A percentile compares a stretch with the other conserved stretches of the same genome.
Conservation (phyloP, 805 yeast species). For the Yamadazyma philogaea region DNA sequence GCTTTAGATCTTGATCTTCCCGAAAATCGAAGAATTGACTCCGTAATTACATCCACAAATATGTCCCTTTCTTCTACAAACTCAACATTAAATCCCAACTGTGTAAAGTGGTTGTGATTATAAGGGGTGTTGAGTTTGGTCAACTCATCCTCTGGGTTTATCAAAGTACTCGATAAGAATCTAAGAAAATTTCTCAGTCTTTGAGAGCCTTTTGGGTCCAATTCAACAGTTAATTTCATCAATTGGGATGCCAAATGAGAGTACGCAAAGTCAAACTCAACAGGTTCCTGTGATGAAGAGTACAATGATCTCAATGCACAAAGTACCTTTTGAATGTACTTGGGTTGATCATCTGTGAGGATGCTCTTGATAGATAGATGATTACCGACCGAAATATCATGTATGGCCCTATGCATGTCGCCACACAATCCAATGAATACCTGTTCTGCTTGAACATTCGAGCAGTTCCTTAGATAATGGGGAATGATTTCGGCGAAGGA, state of each 20-base stretch:
- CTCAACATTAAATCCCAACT: neutral
- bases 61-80: neutral
- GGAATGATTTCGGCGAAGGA: neutral
- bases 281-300: neutral
- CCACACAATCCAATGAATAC: conserved; percentile 9
- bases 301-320: neutral
- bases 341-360: neutral
- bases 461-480: neutral
- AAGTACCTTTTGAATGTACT: neutral
- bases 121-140: neutral
- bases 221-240: neutral
- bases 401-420: conserved; percentile 2
- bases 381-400: neutral
- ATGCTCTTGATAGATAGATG: neutral
- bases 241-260: neutral
- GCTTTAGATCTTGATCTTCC: conserved; percentile 50
- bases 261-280: conserved; percentile 2
- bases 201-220: neutral
- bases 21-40: conserved; percentile 22
- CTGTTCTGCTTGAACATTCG: conserved; percentile 6
- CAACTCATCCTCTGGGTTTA: conserved; percentile 1
- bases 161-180: neutral
- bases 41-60: neutral
- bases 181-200: neutral
- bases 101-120: neutral